These are phyloP conservation scores for Boletus vinaceobasis DNA, from an alignment of 768 basidiomycete species.

Conservation along the genomic window DNA sequence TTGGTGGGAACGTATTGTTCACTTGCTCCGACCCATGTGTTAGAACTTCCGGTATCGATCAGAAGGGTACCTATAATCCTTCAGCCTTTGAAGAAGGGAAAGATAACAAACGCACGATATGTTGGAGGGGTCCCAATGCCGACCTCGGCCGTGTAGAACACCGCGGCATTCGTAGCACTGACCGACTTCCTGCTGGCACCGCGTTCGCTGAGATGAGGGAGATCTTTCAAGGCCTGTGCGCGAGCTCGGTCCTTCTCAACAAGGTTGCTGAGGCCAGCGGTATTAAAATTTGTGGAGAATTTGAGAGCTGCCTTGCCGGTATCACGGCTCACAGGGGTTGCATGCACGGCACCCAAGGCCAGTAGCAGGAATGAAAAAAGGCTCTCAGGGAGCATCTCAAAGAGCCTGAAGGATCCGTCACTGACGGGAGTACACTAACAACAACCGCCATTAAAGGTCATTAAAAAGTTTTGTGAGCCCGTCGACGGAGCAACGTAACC, in stretches of 20 bases:
- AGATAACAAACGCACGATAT: constrained; percentile 18
- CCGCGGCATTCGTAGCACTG: constrained; percentile 20
- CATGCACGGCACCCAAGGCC: background rate
- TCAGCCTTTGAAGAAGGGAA: background rate
- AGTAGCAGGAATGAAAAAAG: constrained; percentile 14
- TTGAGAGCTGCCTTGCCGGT: constrained; percentile 11
- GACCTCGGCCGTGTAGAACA: constrained; percentile 31
- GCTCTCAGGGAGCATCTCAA: no score
- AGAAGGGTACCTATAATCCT: constrained; percentile 23
- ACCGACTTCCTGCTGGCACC: background rate
- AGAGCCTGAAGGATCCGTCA: no score
- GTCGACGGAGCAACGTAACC: no score
- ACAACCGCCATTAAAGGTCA: no score
- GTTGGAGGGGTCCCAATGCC: constrained; percentile 27
- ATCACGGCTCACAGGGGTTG: constrained; percentile 5
- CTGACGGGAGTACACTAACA: no score
- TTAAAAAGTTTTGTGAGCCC: no score
- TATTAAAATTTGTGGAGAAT: constrained; percentile 13
- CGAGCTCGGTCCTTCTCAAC: constrained; percentile 24
- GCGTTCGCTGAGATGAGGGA: background rate
- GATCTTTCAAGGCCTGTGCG: constrained; percentile 5
- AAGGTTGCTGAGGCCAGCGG: constrained; percentile 8
- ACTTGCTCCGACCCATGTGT: constrained; percentile 32
- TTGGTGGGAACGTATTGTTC: constrained; percentile 15
- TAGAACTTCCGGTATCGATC: constrained; percentile 33